Evolutionary conservation across 2,329 filamentous ascomycete species (phyloP).

Genomic region (Cercospora sp.): DNA sequence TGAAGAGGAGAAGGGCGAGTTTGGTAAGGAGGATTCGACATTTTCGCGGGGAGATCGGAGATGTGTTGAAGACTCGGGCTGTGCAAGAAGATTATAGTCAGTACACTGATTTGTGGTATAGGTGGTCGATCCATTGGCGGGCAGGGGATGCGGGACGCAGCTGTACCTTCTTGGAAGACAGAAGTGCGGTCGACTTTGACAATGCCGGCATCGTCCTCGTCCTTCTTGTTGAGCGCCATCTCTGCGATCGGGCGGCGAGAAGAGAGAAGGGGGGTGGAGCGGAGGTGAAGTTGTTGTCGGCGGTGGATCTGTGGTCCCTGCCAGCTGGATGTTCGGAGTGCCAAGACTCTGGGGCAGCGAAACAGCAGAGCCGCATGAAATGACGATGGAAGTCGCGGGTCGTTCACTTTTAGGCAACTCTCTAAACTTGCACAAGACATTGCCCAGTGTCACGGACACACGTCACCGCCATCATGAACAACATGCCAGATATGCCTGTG

Average conservation of each 20-base stretch:
- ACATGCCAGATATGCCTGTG: slow-evolving; percentile 54
- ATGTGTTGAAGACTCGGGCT: slow-evolving; percentile 98
- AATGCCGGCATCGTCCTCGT: slow-evolving; percentile 93
- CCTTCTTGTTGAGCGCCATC: slow-evolving; percentile 99
- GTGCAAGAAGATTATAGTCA: slow-evolving; percentile 27
- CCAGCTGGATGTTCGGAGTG: slow-evolving; percentile 5
- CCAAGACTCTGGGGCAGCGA: slow-evolving; percentile 9
- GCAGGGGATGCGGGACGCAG: slow-evolving; percentile 6
- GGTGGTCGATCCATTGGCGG: slow-evolving; percentile 9
- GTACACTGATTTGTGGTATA: slow-evolving; percentile 15
- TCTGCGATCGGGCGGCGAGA: slow-evolving; percentile 5
- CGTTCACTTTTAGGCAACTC: not conserved
- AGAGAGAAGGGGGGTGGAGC: not conserved
- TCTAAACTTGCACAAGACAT: not conserved
- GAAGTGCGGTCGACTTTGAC: slow-evolving; percentile 97
- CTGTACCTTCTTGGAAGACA: slow-evolving; percentile 93
- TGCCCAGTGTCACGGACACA: not conserved
- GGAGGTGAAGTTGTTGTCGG: slow-evolving; percentile 4
- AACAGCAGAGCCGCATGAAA: slow-evolving; percentile 10
- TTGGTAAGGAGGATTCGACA: slow-evolving; percentile 97
- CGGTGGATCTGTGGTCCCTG: slow-evolving; percentile 9
- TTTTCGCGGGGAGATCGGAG: slow-evolving; percentile 93
- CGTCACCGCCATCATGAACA: slow-evolving; percentile 23
- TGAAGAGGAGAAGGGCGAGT: slow-evolving; percentile 93
- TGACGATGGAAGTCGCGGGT: not conserved